phyloP scores from a whole-genome alignment of 2,329 filamentous ascomycete species.

The Hortaea sp. region DNA sequence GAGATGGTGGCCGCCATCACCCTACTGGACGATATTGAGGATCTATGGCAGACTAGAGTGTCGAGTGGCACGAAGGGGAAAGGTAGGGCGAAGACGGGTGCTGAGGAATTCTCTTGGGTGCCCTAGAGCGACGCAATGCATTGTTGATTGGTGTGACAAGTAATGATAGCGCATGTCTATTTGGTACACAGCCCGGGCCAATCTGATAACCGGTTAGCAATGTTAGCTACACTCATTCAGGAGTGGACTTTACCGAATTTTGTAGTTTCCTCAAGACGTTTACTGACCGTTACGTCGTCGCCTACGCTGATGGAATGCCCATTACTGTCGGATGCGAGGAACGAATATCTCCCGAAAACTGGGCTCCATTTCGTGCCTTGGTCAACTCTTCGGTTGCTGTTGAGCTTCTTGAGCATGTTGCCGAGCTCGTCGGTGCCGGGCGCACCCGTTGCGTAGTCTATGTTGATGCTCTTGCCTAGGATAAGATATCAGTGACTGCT shows the following conservation, averaged over 20 bases:
- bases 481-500: too few relatives aligned
- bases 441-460: slow-evolving; percentile 37
- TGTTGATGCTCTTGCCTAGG: slow-evolving; percentile 30
- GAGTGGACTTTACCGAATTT: slow-evolving; percentile 30
- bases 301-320: slow-evolving; percentile 29
- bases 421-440: slow-evolving; percentile 28
- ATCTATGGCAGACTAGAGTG: background rate
- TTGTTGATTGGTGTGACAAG: background rate
- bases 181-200: slow-evolving; percentile 9
- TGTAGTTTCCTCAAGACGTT: slow-evolving; percentile 30
- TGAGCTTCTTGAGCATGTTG: slow-evolving; percentile 35
- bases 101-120: slow-evolving; percentile 1
- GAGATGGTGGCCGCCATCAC: slow-evolving; percentile 2
- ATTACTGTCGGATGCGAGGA: slow-evolving; percentile 24
- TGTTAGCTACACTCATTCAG: background rate
- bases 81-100: background rate
- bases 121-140: background rate
- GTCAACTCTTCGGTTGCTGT: slow-evolving; percentile 37
- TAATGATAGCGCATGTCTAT: background rate
- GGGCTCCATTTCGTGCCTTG: slow-evolving; percentile 36
- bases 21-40: slow-evolving; percentile 2
- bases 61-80: background rate
- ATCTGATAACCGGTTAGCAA: background rate
- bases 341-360: slow-evolving; percentile 39
- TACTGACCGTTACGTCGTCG: slow-evolving; percentile 32